Conservation (phyloP, 345 rosid genomes). For the Salix koriyanagi region DNA sequence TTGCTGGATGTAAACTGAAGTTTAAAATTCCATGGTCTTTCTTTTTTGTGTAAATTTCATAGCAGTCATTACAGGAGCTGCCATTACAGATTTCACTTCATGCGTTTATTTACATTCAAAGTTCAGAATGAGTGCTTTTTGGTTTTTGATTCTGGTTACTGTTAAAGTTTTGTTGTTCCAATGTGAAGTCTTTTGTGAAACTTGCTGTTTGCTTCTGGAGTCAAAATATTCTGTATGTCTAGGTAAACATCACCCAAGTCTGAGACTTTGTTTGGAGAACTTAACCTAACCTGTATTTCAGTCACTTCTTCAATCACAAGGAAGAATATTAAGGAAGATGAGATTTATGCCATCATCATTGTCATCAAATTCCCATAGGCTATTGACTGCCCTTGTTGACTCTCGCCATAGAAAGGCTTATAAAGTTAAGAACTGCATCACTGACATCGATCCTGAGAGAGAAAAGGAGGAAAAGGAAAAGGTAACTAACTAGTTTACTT, state of each 20-base stretch:
- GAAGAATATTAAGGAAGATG: constrained; percentile 90
- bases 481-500: constrained; percentile 41
- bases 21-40: background rate
- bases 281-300: constrained; percentile 24
- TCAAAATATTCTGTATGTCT: background rate
- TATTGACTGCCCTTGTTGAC: constrained; percentile 93
- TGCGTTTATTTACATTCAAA: background rate
- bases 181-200: background rate
- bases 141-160: constrained; percentile 3
- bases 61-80: too few relatives aligned
- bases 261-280: background rate
- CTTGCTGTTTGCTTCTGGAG: background rate
- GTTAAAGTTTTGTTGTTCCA: background rate
- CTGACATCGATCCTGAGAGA: constrained; percentile 98
- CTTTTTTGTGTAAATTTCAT: background rate
- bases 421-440: constrained; percentile 92
- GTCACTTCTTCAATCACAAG: constrained; percentile 99
- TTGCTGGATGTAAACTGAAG: background rate
- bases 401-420: constrained; percentile 77
- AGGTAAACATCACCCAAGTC: background rate
- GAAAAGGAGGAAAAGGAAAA: constrained; percentile 95
- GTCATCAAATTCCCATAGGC: constrained; percentile 82
- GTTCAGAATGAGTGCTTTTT: background rate
- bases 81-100: background rate
- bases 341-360: constrained; percentile 92